phyloP scores from a whole-genome alignment of 768 basidiomycete genomes.

The Tulasnella sp. region DNA sequence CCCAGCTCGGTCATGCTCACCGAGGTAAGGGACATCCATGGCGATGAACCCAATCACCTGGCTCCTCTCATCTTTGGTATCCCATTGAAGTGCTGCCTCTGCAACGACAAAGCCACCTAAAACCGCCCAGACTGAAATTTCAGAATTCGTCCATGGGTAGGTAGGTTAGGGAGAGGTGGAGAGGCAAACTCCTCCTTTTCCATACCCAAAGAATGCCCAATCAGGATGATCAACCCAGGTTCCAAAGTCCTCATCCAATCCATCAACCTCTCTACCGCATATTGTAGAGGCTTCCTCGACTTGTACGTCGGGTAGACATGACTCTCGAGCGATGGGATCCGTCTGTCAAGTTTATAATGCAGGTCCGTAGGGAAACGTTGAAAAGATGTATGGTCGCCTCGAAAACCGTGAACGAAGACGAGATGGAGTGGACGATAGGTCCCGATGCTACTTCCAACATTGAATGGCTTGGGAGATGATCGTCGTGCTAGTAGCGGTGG shows the following conservation, averaged over 20 bases:
- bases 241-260: slow-evolving; percentile 3
- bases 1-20: not conserved
- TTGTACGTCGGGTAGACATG: slow-evolving; percentile 19
- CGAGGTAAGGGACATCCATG: slow-evolving; percentile 16
- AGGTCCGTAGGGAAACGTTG: slow-evolving; percentile 17
- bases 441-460: not conserved
- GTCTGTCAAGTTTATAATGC: slow-evolving; percentile 1
- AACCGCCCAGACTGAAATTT: not conserved
- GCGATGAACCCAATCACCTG: slow-evolving; percentile 15
- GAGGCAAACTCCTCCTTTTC: not conserved
- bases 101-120: slow-evolving; percentile 15
- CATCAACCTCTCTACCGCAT: slow-evolving; percentile 1
- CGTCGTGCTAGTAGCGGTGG: too few relatives aligned
- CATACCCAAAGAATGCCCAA: slow-evolving; percentile 12
- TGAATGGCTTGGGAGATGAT: too few relatives aligned
- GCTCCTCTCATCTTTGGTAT: not conserved
- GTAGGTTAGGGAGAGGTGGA: not conserved
- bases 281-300: slow-evolving; percentile 13
- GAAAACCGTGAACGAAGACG: slow-evolving; percentile 16
- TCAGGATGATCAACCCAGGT: slow-evolving; percentile 11
- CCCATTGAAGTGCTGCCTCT: slow-evolving; percentile 11
- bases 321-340: slow-evolving; percentile 8
- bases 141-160: not conserved
- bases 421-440: slow-evolving; percentile 7
- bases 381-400: slow-evolving; percentile 17